phyloP scores from a whole-genome alignment of 2,329 filamentous ascomycete genomes.

The Aspergillus oerlinghausenensis region DNA sequence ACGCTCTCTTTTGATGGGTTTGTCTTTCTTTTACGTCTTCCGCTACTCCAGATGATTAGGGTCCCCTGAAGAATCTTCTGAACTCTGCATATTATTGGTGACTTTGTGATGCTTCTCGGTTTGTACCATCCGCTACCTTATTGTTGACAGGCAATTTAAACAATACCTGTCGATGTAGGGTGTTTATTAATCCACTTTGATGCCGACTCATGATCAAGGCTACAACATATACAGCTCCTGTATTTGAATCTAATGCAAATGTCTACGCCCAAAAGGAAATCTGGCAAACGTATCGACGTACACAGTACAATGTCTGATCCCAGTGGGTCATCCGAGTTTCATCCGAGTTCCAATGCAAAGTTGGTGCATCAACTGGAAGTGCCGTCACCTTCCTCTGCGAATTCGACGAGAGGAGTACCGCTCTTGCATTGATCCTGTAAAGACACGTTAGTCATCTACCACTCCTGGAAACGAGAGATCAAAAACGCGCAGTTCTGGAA shows the following conservation, averaged over 20 bases:
- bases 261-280: background rate
- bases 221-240: background rate
- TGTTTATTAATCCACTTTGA: too few species aligned
- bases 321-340: background rate
- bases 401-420: constrained; percentile 68
- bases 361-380: background rate
- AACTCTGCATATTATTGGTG: too few species aligned
- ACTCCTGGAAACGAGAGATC: background rate
- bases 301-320: background rate
- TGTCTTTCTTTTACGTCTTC: too few species aligned
- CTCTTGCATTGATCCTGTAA: constrained; percentile 70
- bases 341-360: background rate
- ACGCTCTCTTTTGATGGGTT: too few species aligned
- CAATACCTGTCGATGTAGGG: too few species aligned
- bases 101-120: too few species aligned
- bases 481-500: constrained; percentile 9
- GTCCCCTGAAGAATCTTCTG: too few species aligned
- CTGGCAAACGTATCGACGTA: background rate
- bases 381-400: constrained; percentile 50
- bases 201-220: background rate
- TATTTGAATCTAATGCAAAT: background rate
- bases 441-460: constrained; percentile 20
- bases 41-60: too few species aligned
- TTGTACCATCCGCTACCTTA: too few species aligned
- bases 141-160: too few species aligned